Conservation (phyloP, 306 rosid genomes). For the Glycine soja region DNA sequence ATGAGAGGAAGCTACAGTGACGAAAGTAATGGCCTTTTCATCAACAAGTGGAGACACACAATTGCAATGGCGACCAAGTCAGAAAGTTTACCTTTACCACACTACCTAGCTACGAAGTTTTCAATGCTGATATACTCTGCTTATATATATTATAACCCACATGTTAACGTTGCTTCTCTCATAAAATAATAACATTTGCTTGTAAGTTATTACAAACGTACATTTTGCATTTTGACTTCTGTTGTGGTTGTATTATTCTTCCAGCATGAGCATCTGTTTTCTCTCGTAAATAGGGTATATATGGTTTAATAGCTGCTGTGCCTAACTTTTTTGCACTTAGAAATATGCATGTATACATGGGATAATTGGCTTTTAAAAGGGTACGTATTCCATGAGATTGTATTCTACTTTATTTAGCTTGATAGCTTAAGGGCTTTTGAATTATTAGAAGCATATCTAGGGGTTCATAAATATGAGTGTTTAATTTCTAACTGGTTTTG, state of each 20-base stretch:
- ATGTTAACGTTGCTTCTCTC: conserved; percentile 7
- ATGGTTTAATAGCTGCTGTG: neutral
- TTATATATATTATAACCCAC: neutral
- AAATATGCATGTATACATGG: too few species aligned
- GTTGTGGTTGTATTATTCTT: neutral
- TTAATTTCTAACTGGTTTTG: conserved; percentile 40
- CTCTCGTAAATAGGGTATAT: too few species aligned
- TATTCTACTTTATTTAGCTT: too few species aligned
- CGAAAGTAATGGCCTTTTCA: neutral
- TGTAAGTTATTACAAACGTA: neutral
- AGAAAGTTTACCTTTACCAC: neutral
- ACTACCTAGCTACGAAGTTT: neutral
- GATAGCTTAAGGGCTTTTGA: too few species aligned
- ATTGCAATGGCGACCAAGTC: neutral
- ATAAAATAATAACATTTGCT: neutral
- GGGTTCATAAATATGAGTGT: neutral
- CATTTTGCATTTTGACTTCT: neutral
- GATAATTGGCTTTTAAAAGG: too few species aligned
- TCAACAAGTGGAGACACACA: too few species aligned
- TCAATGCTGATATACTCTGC: neutral
- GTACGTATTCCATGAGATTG: too few species aligned
- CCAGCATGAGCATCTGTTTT: too few species aligned
- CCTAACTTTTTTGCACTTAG: neutral
- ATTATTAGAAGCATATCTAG: too few species aligned
- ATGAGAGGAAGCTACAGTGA: neutral